Conservation (phyloP, 73 alveolate species). For the Uronychia setigera region DNA sequence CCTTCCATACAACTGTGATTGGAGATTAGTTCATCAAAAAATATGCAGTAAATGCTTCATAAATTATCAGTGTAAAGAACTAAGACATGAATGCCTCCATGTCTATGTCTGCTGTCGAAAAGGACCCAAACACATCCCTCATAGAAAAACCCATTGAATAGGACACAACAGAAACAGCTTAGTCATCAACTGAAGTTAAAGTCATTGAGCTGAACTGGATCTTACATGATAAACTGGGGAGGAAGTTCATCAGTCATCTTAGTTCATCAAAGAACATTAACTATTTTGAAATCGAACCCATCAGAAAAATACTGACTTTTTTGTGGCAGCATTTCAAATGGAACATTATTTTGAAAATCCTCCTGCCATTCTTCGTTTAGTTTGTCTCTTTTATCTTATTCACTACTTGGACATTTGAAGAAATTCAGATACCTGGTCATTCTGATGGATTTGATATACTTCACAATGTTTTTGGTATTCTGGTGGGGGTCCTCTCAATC, state of each 20-base stretch:
- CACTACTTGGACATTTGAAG: slow-evolving; percentile 13
- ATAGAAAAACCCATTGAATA: not conserved
- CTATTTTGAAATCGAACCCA: slow-evolving; percentile 17
- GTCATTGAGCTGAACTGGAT: slow-evolving; percentile 55
- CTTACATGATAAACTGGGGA: slow-evolving; percentile 35
- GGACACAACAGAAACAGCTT: not conserved
- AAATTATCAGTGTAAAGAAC: too few species aligned
- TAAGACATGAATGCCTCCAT: too few species aligned
- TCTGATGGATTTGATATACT: not conserved
- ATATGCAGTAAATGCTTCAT: not conserved
- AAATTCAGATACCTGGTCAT: slow-evolving; percentile 2
- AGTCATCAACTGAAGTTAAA: not conserved
- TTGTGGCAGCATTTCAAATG: slow-evolving; percentile 40
- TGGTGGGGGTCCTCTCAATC: not conserved
- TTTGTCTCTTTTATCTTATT: slow-evolving; percentile 15
- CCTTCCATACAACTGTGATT: not conserved
- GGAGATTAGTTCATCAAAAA: not conserved
- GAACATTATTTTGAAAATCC: slow-evolving; percentile 9
- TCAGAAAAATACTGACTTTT: slow-evolving; percentile 15
- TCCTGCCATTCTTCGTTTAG: slow-evolving; percentile 34
- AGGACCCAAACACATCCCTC: not conserved
- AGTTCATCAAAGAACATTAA: slow-evolving; percentile 9
- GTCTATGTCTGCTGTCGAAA: too few species aligned
- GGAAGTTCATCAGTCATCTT: not conserved
- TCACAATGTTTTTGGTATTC: not conserved